Evolutionary conservation across 192 early-diverging fungal species (phyloP).

Genomic region (Glomus cerebriforme): DNA sequence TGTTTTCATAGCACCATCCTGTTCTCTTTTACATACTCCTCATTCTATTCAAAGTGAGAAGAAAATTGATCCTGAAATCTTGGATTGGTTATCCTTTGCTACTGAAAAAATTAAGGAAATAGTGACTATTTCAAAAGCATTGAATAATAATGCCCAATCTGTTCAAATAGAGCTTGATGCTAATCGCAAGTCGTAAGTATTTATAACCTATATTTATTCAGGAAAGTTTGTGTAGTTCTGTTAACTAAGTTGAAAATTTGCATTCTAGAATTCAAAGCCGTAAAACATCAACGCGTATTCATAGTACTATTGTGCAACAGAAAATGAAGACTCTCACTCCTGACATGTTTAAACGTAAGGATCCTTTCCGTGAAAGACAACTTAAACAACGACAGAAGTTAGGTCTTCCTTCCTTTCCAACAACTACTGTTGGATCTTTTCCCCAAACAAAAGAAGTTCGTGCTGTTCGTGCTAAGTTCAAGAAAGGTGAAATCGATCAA

Average conservation of each 20-base stretch:
- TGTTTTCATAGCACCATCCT: slow-evolving; percentile 86
- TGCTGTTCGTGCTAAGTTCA: slow-evolving; percentile 85
- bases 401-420: slow-evolving; percentile 89
- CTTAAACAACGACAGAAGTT: slow-evolving; percentile 71
- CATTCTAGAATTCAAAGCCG: slow-evolving; percentile 56
- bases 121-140: slow-evolving; percentile 61
- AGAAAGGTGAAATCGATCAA: slow-evolving; percentile 73
- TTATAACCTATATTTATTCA: not conserved
- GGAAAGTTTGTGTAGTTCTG: not conserved
- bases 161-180: slow-evolving; percentile 66
- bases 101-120: slow-evolving; percentile 91
- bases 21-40: slow-evolving; percentile 91
- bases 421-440: slow-evolving; percentile 98
- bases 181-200: slow-evolving; percentile 62
- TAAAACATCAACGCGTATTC: slow-evolving; percentile 77
- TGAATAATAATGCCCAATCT: slow-evolving; percentile 58
- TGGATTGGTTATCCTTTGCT: slow-evolving; percentile 93
- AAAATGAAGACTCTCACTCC: slow-evolving; percentile 67
- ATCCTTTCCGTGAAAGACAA: slow-evolving; percentile 72
- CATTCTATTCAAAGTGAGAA: slow-evolving; percentile 80
- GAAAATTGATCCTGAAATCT: slow-evolving; percentile 79
- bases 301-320: slow-evolving; percentile 79
- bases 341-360: slow-evolving; percentile 74
- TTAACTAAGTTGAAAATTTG: not conserved
- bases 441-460: slow-evolving; percentile 98